Percentiles rank a stretch among this genome's conserved stretches.
Conservation (phyloP, 129 eudicot genomes). For the Helianthus tuberosus region DNA sequence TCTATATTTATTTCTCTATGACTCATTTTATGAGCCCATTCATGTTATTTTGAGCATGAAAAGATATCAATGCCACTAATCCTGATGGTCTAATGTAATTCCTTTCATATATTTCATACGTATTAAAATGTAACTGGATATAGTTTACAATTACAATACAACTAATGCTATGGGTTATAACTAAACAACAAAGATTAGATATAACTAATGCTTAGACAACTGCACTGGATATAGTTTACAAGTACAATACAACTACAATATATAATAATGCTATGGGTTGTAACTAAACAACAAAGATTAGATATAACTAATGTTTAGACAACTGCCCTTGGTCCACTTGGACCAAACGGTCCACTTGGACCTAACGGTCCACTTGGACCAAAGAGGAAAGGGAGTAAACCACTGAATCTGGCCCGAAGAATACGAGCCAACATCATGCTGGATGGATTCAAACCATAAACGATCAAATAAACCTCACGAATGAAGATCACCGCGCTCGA, state of each 20-base stretch:
- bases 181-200: background rate
- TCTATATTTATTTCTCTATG: too few species aligned
- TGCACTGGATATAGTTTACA: too few species aligned
- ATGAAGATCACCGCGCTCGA: conserved; percentile 23
- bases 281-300: background rate
- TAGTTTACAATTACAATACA: too few species aligned
- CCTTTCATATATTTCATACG: too few species aligned
- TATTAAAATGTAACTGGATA: too few species aligned
- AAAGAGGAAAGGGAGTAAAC: conserved; percentile 27
- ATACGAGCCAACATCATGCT: conserved; percentile 16
- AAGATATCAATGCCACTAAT: too few species aligned
- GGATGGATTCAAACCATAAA: conserved; percentile 8
- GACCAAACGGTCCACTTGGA: conserved; percentile 1
- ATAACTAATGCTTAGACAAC: background rate
- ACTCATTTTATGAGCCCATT: too few species aligned
- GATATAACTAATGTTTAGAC: background rate
- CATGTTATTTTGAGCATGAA: too few species aligned
- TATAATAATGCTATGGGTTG: too few species aligned
- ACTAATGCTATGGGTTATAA: too few species aligned
- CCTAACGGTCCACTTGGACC: conserved; percentile 2
- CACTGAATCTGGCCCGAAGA: conserved; percentile 11
- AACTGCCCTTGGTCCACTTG: background rate
- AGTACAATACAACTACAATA: too few species aligned
- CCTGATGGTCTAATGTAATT: too few species aligned
- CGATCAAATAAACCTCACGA: conserved; percentile 21